phyloP scores from a whole-genome alignment of 352 stramenopile genomes.

The Phytophthora tentaculata region DNA sequence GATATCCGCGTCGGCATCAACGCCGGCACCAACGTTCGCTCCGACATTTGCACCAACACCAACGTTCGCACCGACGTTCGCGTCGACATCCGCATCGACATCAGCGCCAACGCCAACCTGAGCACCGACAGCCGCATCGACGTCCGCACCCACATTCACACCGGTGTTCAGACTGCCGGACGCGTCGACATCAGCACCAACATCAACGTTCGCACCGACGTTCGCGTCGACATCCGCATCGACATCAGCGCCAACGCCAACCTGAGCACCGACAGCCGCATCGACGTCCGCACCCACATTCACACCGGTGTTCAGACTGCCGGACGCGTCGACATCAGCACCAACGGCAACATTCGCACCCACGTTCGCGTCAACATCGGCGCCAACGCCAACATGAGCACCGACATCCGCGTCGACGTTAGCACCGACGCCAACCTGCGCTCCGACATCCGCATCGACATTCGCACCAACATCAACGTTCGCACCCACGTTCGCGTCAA shows the following conservation, averaged over 20 bases:
- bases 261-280: neutral
- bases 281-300: too few relatives aligned
- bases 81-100: neutral
- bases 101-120: neutral
- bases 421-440: too few relatives aligned
- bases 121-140: too few relatives aligned
- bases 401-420: neutral
- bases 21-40: too few relatives aligned
- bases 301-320: too few relatives aligned
- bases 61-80: neutral
- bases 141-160: too few relatives aligned
- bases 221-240: neutral
- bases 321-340: neutral
- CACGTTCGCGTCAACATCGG: neutral
- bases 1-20: neutral
- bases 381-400: neutral
- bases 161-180: too few relatives aligned
- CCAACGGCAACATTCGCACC: neutral
- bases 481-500: neutral
- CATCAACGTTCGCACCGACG: neutral
- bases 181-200: neutral
- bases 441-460: too few relatives aligned
- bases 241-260: neutral
- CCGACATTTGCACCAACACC: too few relatives aligned
- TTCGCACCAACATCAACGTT: too few relatives aligned